Percentiles rank a stretch among this genome's conserved stretches.
These are phyloP conservation scores for Aeschynomene evenia DNA, from an alignment of 306 rosid genomes.

Conservation along the genomic window DNA sequence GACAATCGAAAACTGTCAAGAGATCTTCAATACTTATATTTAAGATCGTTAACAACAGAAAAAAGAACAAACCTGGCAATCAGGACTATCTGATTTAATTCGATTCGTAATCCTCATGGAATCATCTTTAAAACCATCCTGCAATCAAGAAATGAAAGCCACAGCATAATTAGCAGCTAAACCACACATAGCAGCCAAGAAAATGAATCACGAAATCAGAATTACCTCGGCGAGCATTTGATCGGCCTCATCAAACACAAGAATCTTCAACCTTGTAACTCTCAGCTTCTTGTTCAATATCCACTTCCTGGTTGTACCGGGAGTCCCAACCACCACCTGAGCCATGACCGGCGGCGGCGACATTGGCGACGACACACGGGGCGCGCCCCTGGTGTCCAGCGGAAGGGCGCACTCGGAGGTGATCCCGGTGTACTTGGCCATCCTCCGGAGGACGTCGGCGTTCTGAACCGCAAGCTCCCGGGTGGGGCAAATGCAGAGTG, in stretches of 20 bases:
- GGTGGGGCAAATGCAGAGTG: constrained; percentile 86
- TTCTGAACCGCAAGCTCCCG: constrained; percentile 91
- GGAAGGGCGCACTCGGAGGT: constrained; percentile 79
- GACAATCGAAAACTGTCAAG: not conserved
- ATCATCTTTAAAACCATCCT: constrained; percentile 93
- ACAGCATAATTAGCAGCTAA: not conserved
- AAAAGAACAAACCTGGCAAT: constrained; percentile 63
- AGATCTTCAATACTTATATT: no score
- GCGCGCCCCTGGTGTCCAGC: constrained; percentile 41
- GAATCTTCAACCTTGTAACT: constrained; percentile 50
- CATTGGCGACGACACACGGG: constrained; percentile 31
- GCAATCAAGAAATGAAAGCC: constrained; percentile 18
- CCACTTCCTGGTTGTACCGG: constrained; percentile 79
- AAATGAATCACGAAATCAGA: not conserved
- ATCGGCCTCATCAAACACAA: constrained; percentile 98
- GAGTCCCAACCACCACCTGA: constrained; percentile 84
- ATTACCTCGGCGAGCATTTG: constrained; percentile 77
- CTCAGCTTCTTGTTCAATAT: constrained; percentile 57
- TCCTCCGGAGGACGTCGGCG: constrained; percentile 71
- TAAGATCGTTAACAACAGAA: not conserved
- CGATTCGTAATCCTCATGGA: constrained; percentile 81
- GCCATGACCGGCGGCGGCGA: constrained; percentile 61
- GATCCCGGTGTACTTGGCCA: constrained; percentile 75
- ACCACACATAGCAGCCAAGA: not conserved
- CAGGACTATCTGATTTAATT: constrained; percentile 52